A percentile compares a stretch with the other conserved stretches of the same genome.
phyloP scores from a whole-genome alignment of 2,329 filamentous ascomycete genomes.

The Lizonia empirigonia region DNA sequence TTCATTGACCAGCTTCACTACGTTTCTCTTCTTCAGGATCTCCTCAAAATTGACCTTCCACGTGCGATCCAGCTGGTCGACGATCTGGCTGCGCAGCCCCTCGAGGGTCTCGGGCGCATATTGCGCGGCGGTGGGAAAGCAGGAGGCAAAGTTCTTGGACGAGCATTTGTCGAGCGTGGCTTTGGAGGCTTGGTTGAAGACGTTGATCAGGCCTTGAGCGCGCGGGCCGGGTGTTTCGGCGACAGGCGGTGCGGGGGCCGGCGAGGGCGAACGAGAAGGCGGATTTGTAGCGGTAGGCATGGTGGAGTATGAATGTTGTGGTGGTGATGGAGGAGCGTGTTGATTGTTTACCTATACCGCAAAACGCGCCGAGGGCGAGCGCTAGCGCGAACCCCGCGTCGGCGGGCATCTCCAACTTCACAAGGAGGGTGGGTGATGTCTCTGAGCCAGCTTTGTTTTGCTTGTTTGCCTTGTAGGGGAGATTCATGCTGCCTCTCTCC shows the following conservation, averaged over 20 bases:
- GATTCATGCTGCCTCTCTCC: no score
- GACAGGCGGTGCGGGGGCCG: slow-evolving; percentile 59
- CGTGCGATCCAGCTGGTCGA: slow-evolving; percentile 62
- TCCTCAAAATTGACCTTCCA: slow-evolving; percentile 66
- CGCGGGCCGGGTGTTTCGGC: slow-evolving; percentile 63
- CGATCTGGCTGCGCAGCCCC: slow-evolving; percentile 63
- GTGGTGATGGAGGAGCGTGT: slow-evolving; percentile 3
- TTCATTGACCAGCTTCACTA: slow-evolving; percentile 64
- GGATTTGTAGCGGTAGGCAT: slow-evolving; percentile 41
- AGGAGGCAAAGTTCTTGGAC: slow-evolving; percentile 65
- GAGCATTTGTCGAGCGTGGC: slow-evolving; percentile 66
- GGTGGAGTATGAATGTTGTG: slow-evolving; percentile 18
- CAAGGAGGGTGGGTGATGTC: no score
- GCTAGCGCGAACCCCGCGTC: slow-evolving; percentile 6
- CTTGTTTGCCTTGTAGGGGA: no score
- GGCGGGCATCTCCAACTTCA: not conserved
- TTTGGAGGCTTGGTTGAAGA: slow-evolving; percentile 64
- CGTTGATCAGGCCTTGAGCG: slow-evolving; percentile 63
- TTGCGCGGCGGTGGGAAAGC: slow-evolving; percentile 66
- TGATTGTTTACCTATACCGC: slow-evolving; percentile 18
- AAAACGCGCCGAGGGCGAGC: slow-evolving; percentile 7
- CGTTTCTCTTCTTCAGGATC: slow-evolving; percentile 62
- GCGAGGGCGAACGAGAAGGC: slow-evolving; percentile 55
- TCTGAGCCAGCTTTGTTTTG: no score
- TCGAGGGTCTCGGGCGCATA: slow-evolving; percentile 63